Conservation (phyloP, 768 basidiomycete genomes). For the Megacollybia marginata region DNA sequence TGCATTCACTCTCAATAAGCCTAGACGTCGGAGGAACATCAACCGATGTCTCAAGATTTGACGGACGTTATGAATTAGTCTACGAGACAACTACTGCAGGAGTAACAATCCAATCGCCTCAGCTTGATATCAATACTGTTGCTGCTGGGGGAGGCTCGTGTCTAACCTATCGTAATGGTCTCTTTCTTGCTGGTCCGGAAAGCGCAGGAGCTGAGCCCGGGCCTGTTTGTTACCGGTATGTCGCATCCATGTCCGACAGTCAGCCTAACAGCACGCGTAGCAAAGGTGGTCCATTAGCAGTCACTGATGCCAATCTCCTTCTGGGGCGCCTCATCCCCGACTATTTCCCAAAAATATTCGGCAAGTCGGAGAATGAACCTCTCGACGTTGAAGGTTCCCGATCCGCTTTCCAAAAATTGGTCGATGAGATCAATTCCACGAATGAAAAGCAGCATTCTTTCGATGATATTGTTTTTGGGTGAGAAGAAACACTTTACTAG, state of each 20-base stretch:
- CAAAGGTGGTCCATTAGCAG: slow-evolving; percentile 86
- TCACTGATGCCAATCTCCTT: slow-evolving; percentile 89
- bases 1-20: slow-evolving; percentile 25
- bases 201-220: slow-evolving; percentile 93
- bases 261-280: slow-evolving; percentile 25
- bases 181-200: slow-evolving; percentile 88
- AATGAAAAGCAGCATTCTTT: slow-evolving; percentile 52
- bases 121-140: slow-evolving; percentile 93
- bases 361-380: slow-evolving; percentile 79
- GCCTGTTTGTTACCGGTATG: slow-evolving; percentile 82
- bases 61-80: slow-evolving; percentile 85
- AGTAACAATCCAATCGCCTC: slow-evolving; percentile 85
- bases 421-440: slow-evolving; percentile 61
- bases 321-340: slow-evolving; percentile 85
- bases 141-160: slow-evolving; percentile 94
- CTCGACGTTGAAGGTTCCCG: slow-evolving; percentile 70
- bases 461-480: slow-evolving; percentile 91
- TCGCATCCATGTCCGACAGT: neutral
- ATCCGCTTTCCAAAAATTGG: slow-evolving; percentile 59
- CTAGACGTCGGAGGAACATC: slow-evolving; percentile 94
- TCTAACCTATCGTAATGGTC: slow-evolving; percentile 80
- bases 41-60: slow-evolving; percentile 91
- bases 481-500: slow-evolving; percentile 11
- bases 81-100: slow-evolving; percentile 96
- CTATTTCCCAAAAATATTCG: slow-evolving; percentile 94